Conservation (phyloP, 495 filamentous ascomycete species). For the Trichoderma virens region DNA sequence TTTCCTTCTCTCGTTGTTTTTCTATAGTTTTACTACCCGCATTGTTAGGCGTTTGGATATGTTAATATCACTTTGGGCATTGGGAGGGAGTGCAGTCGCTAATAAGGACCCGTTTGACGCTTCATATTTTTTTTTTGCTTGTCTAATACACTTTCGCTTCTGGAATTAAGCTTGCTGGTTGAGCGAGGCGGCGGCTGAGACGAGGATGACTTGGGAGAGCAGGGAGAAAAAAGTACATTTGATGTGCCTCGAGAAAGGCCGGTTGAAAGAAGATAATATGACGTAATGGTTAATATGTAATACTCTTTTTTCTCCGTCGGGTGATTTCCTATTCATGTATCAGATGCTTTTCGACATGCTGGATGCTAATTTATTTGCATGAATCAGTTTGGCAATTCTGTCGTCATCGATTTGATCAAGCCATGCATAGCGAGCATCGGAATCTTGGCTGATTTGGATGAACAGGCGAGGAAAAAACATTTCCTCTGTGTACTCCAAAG, state of each 20-base stretch:
- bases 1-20: neutral
- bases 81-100: neutral
- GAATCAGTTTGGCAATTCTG: neutral
- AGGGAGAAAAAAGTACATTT: neutral
- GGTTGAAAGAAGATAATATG: neutral
- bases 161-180: conserved; percentile 3
- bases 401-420: neutral
- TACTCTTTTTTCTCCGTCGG: neutral
- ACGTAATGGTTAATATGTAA: neutral
- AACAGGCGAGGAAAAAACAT: no score
- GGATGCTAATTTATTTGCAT: neutral
- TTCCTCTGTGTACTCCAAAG: no score
- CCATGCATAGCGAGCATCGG: neutral
- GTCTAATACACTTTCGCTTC: neutral
- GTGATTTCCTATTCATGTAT: neutral
- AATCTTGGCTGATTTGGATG: neutral
- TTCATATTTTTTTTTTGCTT: neutral
- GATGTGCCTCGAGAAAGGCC: neutral
- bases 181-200: neutral
- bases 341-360: neutral
- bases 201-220: neutral
- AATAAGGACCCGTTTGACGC: neutral
- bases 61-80: neutral
- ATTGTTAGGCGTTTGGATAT: conserved; percentile 7
- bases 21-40: neutral